Evolutionary conservation across 2,329 filamentous ascomycete species (phyloP), one percentile per base, ranked within the genome.

Genomic region (Bipolaris cookei): DNA sequence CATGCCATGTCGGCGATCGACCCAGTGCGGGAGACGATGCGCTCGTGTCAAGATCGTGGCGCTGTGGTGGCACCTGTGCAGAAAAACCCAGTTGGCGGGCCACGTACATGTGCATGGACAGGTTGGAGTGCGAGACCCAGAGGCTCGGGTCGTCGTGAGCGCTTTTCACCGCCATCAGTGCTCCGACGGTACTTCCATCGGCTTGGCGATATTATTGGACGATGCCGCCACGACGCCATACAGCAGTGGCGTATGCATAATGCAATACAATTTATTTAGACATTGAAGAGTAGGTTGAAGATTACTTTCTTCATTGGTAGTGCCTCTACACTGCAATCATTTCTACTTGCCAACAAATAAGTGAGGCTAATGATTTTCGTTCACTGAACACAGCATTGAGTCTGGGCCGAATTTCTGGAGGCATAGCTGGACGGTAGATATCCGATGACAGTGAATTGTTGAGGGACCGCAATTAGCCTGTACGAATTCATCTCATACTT

Each of bases 161-260:
- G 23, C 51, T 52, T 38, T 54, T 47, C 60, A 56, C 54, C 57
- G 58, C 63, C 53, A 53, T 62, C 65, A 72, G 61, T 54, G 43
- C 63, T 65, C 66, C 66, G 64, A 70, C 66, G 64, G 58, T 49
- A 45, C 56, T 61, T 64, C 54, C n/a, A 65, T 48, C 53, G 51
- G 32, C 72, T 75, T 75, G 72, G 71, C 72, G 70, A 73, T 76
- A 74, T 69, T 63, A 54, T 58, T 71, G 73, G 76, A 65, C 63
- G 37, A 73, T 71, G 46, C 46, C 44, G 63, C 60, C 61, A 59
- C 56, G 59, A 54, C 57, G 61, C 58, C 64, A 63, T 63, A 62
- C 58, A 61, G 63, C 52, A 56, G 58, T 65, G 60, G 66, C 59
- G 57, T 63, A 56, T 58, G 58, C 64, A 58, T 58, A 59, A 69